phyloP scores from a whole-genome alignment of 2,329 filamentous ascomycete species.

The Neonectria hederae region DNA sequence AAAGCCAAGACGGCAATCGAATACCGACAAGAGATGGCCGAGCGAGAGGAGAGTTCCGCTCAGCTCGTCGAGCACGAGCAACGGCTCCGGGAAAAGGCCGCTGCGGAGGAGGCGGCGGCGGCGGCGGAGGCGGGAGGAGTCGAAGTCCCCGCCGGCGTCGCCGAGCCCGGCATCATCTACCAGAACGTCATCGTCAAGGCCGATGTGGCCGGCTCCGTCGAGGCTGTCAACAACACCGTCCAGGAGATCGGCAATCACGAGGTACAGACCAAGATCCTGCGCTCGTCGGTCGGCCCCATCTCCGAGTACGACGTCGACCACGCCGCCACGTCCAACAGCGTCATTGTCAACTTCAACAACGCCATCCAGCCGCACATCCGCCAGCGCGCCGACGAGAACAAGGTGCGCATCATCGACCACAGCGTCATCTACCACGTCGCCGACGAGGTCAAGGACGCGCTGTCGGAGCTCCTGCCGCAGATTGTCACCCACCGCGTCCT shows the following conservation, averaged over 20 bases:
- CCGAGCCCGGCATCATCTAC: conserved; percentile 57
- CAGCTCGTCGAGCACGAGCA: conserved; percentile 80
- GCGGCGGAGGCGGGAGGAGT: conserved; percentile 48
- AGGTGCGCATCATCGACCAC: conserved; percentile 83
- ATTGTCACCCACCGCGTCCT: conserved; percentile 74
- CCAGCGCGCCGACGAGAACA: conserved; percentile 73
- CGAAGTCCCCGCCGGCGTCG: conserved; percentile 51
- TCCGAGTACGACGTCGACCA: conserved; percentile 90
- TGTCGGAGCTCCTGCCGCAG: conserved; percentile 76
- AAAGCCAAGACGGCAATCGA: conserved; percentile 81
- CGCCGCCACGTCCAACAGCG: conserved; percentile 77
- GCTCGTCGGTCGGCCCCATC: conserved; percentile 79
- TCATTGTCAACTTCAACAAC: conserved; percentile 89
- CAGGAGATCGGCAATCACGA: conserved; percentile 85
- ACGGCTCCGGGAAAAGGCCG: conserved; percentile 65
- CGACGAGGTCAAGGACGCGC: conserved; percentile 73
- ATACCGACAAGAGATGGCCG: conserved; percentile 76
- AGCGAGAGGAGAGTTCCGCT: conserved; percentile 77
- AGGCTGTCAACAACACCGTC: conserved; percentile 84
- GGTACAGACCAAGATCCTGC: conserved; percentile 79
- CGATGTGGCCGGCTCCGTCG: conserved; percentile 92
- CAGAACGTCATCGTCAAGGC: conserved; percentile 90
- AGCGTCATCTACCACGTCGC: conserved; percentile 86
- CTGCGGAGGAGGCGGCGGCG: conserved; percentile 49
- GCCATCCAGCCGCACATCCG: conserved; percentile 73